phyloP scores from a whole-genome alignment of 2,329 filamentous ascomycete genomes.

The Penicillium sp. region DNA sequence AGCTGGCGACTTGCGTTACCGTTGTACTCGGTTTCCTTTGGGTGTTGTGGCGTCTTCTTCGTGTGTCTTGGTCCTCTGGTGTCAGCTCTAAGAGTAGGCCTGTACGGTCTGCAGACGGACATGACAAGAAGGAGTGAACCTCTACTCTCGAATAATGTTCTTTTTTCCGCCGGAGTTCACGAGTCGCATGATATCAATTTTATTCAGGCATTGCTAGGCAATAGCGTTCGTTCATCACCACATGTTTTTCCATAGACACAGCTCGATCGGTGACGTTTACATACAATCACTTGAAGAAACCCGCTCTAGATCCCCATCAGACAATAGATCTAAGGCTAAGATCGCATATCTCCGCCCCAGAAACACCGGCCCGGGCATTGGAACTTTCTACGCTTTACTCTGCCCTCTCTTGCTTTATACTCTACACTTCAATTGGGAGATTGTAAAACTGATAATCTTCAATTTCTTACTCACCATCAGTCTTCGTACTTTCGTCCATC shows the following conservation, averaged over 20 bases:
- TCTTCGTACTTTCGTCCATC: constrained; percentile 26
- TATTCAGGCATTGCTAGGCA: constrained; percentile 1
- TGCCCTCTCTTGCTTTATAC: not conserved
- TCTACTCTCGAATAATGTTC: not conserved
- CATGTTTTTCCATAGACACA: not conserved
- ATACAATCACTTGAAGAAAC: not conserved
- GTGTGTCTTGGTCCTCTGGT: constrained; percentile 26
- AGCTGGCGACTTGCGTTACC: constrained; percentile 53
- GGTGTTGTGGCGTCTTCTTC: constrained; percentile 57
- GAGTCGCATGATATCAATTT: not conserved
- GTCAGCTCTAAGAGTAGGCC: constrained; percentile 6
- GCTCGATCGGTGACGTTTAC: not conserved
- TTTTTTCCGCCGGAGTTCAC: not conserved
- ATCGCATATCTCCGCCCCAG: not conserved
- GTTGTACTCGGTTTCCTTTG: constrained; percentile 64
- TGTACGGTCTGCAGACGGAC: constrained; percentile 4
- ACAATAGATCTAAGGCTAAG: constrained; percentile 2
- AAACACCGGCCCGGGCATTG: not conserved
- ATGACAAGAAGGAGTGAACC: constrained; percentile 28
- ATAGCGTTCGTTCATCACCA: constrained; percentile 1
- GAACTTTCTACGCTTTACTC: not conserved
- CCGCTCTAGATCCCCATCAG: constrained; percentile 24
- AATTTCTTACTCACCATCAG: not conserved
- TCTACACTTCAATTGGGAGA: not conserved
- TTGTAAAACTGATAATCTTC: not conserved